Evolutionary conservation across 441 rosid species (phyloP).

Genomic region (Gossypium davidsonii): DNA sequence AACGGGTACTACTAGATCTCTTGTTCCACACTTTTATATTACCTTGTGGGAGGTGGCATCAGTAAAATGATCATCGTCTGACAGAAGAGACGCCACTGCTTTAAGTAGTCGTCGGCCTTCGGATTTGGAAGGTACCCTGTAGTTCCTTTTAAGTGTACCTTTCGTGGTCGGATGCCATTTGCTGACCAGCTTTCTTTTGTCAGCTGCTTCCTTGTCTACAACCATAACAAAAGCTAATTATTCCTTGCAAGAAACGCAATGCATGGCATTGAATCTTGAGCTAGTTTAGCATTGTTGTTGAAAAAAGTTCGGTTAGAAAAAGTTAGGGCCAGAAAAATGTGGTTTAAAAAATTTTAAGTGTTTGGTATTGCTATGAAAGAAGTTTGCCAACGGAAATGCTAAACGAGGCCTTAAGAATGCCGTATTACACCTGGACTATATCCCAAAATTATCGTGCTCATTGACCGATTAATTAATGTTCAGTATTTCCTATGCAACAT

Average conservation of each 20-base stretch:
- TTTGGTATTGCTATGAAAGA: no score
- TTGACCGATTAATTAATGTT: neutral
- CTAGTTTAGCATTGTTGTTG: no score
- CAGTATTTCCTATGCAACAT: neutral
- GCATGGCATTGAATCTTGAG: neutral
- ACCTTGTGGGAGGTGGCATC: slow-evolving; percentile 96
- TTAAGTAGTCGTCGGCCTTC: slow-evolving; percentile 79
- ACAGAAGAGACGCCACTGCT: slow-evolving; percentile 64
- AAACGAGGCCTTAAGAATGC: neutral
- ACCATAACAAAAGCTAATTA: slow-evolving; percentile 4
- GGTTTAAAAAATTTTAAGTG: no score
- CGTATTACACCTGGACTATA: neutral
- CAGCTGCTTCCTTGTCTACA: slow-evolving; percentile 66
- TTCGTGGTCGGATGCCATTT: slow-evolving; percentile 95
- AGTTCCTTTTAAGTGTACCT: slow-evolving; percentile 84
- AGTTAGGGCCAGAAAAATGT: no score
- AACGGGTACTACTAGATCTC: neutral
- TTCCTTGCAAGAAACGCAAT: neutral
- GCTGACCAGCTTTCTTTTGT: slow-evolving; percentile 71
- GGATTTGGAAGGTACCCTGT: slow-evolving; percentile 77
- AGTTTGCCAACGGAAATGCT: no score
- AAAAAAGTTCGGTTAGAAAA: no score
- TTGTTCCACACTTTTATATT: slow-evolving; percentile 2
- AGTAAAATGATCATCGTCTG: slow-evolving; percentile 79
- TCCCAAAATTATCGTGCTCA: neutral